These are phyloP conservation scores for Stephanocyclus meneghinianus DNA, from an alignment of 352 stramenopile genomes.

Conservation along the genomic window DNA sequence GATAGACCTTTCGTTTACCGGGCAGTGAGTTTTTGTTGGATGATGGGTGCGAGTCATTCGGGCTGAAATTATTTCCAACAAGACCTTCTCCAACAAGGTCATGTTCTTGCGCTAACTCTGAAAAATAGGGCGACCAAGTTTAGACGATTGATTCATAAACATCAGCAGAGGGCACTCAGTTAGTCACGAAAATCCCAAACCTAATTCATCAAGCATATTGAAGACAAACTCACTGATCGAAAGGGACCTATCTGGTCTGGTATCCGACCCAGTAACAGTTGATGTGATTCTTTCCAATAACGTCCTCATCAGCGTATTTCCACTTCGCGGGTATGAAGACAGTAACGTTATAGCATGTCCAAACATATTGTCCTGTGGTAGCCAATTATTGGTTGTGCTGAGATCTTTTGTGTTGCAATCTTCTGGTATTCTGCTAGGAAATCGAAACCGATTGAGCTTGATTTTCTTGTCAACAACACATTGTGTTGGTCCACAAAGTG, in stretches of 20 bases:
- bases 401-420: background rate
- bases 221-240: conserved; percentile 61
- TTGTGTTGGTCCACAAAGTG: no score
- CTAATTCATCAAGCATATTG: background rate
- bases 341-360: conserved; percentile 67
- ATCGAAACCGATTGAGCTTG: conserved; percentile 15
- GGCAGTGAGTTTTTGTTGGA: background rate
- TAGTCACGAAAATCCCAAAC: background rate
- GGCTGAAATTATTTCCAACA: conserved; percentile 57
- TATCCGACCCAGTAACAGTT: conserved; percentile 96
- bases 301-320: conserved; percentile 95
- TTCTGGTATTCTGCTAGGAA: background rate
- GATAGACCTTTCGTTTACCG: background rate
- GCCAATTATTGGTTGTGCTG: background rate
- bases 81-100: conserved; percentile 88
- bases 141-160: background rate
- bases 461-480: background rate
- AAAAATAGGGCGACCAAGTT: background rate
- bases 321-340: conserved; percentile 94
- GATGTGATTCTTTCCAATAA: conserved; percentile 93
- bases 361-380: conserved; percentile 2
- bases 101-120: conserved; percentile 55
- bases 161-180: no score
- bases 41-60: background rate
- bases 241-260: conserved; percentile 90